Evolutionary conservation across 2,329 filamentous ascomycete genomes (phyloP), one percentile per base, ranked within the genome.

Genomic region (Fusarium annulatum): DNA sequence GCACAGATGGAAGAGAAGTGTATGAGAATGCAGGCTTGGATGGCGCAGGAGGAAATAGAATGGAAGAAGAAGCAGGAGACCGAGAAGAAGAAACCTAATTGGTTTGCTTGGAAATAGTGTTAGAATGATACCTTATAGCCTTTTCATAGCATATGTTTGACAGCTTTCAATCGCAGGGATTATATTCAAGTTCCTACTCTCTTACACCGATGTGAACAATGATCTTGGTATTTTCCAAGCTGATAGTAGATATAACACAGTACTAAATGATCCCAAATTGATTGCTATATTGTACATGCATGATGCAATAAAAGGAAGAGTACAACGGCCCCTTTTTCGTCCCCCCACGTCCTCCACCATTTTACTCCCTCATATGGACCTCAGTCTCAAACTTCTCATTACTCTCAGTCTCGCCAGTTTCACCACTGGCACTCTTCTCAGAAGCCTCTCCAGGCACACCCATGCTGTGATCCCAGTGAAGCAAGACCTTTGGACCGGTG

Each of bases 1-100:
- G 77, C 79, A 5, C 78, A 86, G 61, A 82, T 82, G 75, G 80
- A 81, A 46, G 77, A 76, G 64, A 81, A 79, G 64, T 77, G 77
- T 8, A 81, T 80, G 80, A 61, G 74, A 36, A 74, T 82, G 66
- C 79, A 82, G 56, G 79, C 77, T 21, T 71, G 78, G 52, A 81
- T 82, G 78, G 79, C 69, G 1, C 61, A 78, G 41, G 75, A 79
- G 49, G 77, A 79, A 4, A 68, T 73, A 7, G 74, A 80, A n/a
- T 71, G 76, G 68, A 77, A 74, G 55, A 77, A 65, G 52, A 76
- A 65, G 16, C 69, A 79, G 8, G 75, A 76, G n/a, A 14, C 41
- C 3, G 74, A 73, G 14, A 77, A 70, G 49, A 78, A 70, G 63
- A 78, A 79, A 36, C 45, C 63, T 1, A 62, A 48, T 5, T 77